Evolutionary conservation across 352 stramenopile species (phyloP).

Genomic region (Phytophthora sansomeana): DNA sequence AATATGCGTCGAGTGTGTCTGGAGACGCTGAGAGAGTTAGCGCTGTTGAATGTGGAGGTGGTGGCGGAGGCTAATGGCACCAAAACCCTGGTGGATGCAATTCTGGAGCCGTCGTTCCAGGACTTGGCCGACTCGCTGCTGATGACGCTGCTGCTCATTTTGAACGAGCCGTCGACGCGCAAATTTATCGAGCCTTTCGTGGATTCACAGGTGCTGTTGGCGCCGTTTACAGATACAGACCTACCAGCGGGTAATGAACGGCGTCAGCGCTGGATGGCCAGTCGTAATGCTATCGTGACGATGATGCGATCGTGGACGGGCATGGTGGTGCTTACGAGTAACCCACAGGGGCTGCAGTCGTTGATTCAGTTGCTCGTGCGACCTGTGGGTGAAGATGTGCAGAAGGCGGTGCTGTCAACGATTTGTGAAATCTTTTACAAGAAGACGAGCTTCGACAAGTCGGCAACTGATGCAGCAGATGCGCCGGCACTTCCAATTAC

Average conservation of each 20-base stretch:
- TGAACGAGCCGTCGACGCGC: slow-evolving; percentile 87
- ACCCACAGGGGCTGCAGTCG: slow-evolving; percentile 87
- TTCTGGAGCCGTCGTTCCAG: slow-evolving; percentile 89
- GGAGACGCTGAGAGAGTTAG: slow-evolving; percentile 85
- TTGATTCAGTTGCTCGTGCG: slow-evolving; percentile 87
- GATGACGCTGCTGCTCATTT: slow-evolving; percentile 85
- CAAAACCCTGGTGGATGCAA: slow-evolving; percentile 86
- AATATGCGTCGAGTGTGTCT: slow-evolving; percentile 89
- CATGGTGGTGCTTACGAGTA: slow-evolving; percentile 87
- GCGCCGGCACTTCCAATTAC: slow-evolving; percentile 71
- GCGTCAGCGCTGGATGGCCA: slow-evolving; percentile 90
- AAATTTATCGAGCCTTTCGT: slow-evolving; percentile 90
- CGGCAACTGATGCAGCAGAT: slow-evolving; percentile 37
- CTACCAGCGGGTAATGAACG: slow-evolving; percentile 83
- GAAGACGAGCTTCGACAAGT: slow-evolving; percentile 84
- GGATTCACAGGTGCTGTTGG: slow-evolving; percentile 86
- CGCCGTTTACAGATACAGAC: slow-evolving; percentile 91
- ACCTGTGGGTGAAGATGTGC: slow-evolving; percentile 90
- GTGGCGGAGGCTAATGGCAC: slow-evolving; percentile 87
- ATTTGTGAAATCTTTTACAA: slow-evolving; percentile 93
- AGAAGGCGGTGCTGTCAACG: slow-evolving; percentile 88
- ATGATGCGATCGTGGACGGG: slow-evolving; percentile 93
- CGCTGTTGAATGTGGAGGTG: slow-evolving; percentile 83
- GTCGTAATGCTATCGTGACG: slow-evolving; percentile 89
- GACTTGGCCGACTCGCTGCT: slow-evolving; percentile 87